These are phyloP conservation scores for Cicer judaicum DNA, from an alignment of 306 rosid genomes.

Conservation along the genomic window DNA sequence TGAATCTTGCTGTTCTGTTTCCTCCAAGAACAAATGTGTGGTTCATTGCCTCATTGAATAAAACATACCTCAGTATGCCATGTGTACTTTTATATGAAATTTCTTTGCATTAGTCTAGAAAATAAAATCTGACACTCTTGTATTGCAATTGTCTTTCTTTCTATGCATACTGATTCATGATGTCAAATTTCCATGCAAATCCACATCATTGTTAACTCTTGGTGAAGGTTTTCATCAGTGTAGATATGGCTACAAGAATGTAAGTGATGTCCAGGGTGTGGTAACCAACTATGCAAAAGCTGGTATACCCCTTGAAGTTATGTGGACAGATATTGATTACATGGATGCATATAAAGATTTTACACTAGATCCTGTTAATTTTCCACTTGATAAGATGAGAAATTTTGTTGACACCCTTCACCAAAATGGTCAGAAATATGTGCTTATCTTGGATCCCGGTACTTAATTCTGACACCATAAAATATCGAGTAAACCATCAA, in stretches of 20 bases:
- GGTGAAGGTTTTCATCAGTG: constrained; percentile 88
- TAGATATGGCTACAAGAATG: constrained; percentile 80
- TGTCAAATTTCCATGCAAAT: constrained; percentile 30
- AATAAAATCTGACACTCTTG: neutral
- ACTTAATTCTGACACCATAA: constrained; percentile 24
- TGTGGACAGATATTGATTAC: constrained; percentile 96
- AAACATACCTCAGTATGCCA: neutral
- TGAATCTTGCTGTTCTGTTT: constrained; percentile 5
- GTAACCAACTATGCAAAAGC: constrained; percentile 77
- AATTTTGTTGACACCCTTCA: constrained; percentile 65
- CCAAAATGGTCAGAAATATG: constrained; percentile 80
- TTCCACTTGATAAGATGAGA: constrained; percentile 68
- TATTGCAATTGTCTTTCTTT: constrained; percentile 18
- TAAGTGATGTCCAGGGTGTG: constrained; percentile 65
- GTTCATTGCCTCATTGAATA: constrained; percentile 15
- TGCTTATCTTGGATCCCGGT: constrained; percentile 87
- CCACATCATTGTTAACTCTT: constrained; percentile 7
- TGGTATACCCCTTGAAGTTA: constrained; percentile 82
- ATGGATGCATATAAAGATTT: constrained; percentile 90
- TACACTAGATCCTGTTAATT: constrained; percentile 86
- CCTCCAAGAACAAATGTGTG: neutral
- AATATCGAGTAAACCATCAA: too few relatives aligned
- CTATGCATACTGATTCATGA: neutral
- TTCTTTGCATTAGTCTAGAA: neutral
- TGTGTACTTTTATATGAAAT: neutral